A percentile compares a stretch with the other conserved stretches of the same genome.
Conservation (phyloP, 2,329 filamentous ascomycete species). For the Pyricularia grisea region DNA sequence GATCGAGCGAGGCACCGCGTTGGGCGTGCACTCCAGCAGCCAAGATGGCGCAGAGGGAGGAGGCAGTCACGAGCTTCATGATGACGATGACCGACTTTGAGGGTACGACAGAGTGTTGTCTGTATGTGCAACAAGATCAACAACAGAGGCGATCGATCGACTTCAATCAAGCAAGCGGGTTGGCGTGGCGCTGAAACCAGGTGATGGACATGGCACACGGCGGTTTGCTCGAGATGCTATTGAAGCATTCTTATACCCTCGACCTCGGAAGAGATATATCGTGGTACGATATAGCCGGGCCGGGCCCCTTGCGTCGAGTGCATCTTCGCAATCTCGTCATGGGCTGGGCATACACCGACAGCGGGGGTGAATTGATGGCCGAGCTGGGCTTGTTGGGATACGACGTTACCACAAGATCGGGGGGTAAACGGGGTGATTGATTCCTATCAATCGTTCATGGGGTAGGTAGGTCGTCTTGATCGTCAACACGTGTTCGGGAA, state of each 20-base stretch:
- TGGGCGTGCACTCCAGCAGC: constrained; percentile 10
- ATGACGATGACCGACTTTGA: neutral
- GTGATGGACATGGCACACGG: neutral
- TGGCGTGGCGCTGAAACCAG: neutral
- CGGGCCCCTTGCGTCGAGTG: neutral
- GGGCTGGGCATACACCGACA: neutral
- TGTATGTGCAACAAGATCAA: neutral
- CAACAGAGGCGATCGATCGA: neutral
- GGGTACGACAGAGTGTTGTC: neutral
- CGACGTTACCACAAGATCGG: neutral
- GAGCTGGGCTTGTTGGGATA: neutral
- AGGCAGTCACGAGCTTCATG: constrained; percentile 3
- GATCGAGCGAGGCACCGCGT: constrained; percentile 12
- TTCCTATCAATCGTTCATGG: no score
- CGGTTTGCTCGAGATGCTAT: neutral
- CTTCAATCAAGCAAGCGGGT: no score
- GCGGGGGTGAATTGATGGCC: neutral
- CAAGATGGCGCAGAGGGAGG: constrained; percentile 7
- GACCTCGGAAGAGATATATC: neutral
- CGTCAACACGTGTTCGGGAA: neutral
- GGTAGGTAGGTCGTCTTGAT: no score
- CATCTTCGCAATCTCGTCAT: neutral
- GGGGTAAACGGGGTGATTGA: no score
- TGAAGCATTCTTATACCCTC: neutral
- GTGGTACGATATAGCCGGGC: neutral